Base-by-base conservation (phyloP, 2,329 filamentous ascomycete genomes). In the Emydomyces testavorans region DNA sequence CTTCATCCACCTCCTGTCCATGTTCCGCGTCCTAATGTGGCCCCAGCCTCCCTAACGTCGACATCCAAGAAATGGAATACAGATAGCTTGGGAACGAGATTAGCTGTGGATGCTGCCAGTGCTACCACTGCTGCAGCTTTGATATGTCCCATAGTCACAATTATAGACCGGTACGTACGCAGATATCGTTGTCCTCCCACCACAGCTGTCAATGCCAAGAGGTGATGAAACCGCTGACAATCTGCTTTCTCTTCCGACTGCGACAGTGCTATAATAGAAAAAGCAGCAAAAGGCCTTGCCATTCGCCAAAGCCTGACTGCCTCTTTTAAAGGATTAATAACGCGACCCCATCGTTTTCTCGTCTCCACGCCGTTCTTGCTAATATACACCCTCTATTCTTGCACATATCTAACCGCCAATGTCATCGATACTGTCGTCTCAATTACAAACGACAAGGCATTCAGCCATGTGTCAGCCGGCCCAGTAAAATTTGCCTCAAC, bases 381-480 rank as follows among this genome's bases (percentile, higher is more conserved):
- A 18, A 71, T 73, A 48, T 71, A 72, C 50, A 69, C 70, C 46
- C 72, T 94, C 36, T 96, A 95, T 72, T 85, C 81, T 52, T 82
- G 85, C 55, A 96, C 90, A 50, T 95, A 95, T 70, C 70, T 92
- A 10, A 87, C 85, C 1, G 89, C 90, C 54, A 95, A 95, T 70
- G 69, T 76, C 10, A 79, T 94, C 62, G 90, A 96, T 69, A 95
- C 90, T 0, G 65, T 78, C n/a, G 60, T 79, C 37, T 82, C 85
- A 4, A 87, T 83, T 1, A 56, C 79, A 11, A 65, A 70, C 41
- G 68, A 77, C 59, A 66, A 70, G 13, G 70, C 79, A 28, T 76
- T 83, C 5, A 69, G 57, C 7, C 59, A 59, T 56, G 80, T 86
- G 24, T 89, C 85, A 0, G 74, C 83, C 6, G 88, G 88, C 48